Evolutionary conservation across 768 basidiomycete species (phyloP), one percentile per base, ranked within the genome.

Genomic region (Terana coerulea): DNA sequence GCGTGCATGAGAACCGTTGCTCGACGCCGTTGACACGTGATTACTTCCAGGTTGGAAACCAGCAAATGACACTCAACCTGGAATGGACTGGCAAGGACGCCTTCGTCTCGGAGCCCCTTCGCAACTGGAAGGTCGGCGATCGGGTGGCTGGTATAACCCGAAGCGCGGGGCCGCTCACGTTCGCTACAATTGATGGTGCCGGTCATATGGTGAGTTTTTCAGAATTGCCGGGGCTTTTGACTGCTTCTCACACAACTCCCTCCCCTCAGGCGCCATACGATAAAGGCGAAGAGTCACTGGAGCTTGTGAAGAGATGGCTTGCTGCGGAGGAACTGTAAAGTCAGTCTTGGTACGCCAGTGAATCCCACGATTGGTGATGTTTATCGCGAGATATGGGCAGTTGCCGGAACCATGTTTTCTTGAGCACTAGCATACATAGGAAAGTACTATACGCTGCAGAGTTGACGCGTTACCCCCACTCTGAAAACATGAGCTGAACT

Each of bases 181-280:
- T 81, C 63, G 77, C 75, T 8, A 84, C 79, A 1, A 68, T 87
- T 40, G 65, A 75, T 31, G 83, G 74, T 9, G 88, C 85, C 14
- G 88, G 88, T 14, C 88, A 90, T 69, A 86, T 86, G 84, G 84
- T 84, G 36, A 30, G 53, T 35, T 3, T 22, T 10, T 2, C 11
- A 7, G 12, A 31, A n/a, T n/a, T n/a, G n/a, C n/a, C n/a, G n/a
- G n/a, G n/a, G n/a, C n/a, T n/a, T 40, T 22, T 40, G 39, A 40
- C n/a, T 9, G 8, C 39, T 19, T 40, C 28, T 33, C 10, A 34
- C 25, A 12, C n/a, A 19, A 29, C 8, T 11, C 5, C 15, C 35
- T 25, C 29, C 26, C n/a, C 10, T 36, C 44, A 80, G 81, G 81
- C 76, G 21, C 84, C 85, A 3, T 82, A 79, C 57, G 80, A 88